Base-by-base conservation (phyloP, 257 asterid species). In the Lithospermum erythrorhizon region DNA sequence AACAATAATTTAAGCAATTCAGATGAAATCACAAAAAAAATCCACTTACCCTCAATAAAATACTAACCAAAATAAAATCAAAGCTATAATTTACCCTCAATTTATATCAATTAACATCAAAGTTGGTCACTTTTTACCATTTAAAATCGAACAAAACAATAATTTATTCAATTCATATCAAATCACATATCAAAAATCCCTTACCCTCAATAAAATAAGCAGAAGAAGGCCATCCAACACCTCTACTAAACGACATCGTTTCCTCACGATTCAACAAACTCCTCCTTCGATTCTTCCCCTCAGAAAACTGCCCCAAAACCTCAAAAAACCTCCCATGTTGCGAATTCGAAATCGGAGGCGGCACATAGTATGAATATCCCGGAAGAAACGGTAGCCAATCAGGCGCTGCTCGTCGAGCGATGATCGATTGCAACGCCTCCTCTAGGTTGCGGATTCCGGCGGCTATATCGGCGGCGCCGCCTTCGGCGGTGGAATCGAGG, bases 301-400 rank as follows among this genome's bases (percentile, higher is more conserved):
- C 47, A 23, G 80, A 65, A 32, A 75, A 15, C 17, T 51, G 61
- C 21, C 78, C 72, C 18, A 78, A 54, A 21, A 75, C 80, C 55
- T 78, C 74, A 13, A 72, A 59, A 1, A 78, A 32, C 20, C 52
- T 63, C 22, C 59, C n/a, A 25, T 62, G 49, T 14, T 59, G 49
- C 2, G 56, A 8, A 27, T 17, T 21, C 22, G 19, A 54, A 3
- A 54, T 45, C 3, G 59, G 55, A 21, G 76, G 81, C 21, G 81
- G 83, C 63, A 78, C 80, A 78, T 76, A 75, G 62, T 66, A 78
- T 9, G 83, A 78, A n/a, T 65, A 69, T 1, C 81, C 81, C 2
- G 81, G 81, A 15, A 71, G 61, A 29, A 76, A 76, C 11, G 78
- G 78, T 3, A 76, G 45, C 78, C 81, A 76, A 76, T 76, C 81